These are phyloP conservation scores for Croton setiger DNA, from an alignment of 441 rosid species.

Conservation along the genomic window DNA sequence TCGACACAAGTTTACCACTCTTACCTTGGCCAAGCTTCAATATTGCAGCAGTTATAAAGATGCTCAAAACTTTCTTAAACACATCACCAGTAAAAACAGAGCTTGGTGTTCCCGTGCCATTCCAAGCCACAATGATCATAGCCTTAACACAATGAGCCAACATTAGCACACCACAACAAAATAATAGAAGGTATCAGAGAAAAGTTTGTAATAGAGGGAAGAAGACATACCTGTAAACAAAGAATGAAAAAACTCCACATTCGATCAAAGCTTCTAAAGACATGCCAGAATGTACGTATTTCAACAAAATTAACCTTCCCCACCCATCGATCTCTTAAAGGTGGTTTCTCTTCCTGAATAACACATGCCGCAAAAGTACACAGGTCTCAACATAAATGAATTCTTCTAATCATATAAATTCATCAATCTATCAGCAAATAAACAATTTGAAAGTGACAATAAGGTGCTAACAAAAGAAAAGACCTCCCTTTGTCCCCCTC, in stretches of 20 bases:
- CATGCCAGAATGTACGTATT: constrained; percentile 94
- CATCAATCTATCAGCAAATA: not conserved
- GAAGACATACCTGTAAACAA: constrained; percentile 67
- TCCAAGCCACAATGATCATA: constrained; percentile 97
- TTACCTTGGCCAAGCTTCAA: constrained; percentile 97
- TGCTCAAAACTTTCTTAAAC: constrained; percentile 78
- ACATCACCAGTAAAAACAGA: constrained; percentile 51
- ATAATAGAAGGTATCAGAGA: constrained; percentile 16
- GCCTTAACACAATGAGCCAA: constrained; percentile 45
- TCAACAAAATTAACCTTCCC: constrained; percentile 99
- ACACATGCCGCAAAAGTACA: constrained; percentile 7
- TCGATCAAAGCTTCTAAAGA: constrained; percentile 97
- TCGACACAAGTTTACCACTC: constrained; percentile 6
- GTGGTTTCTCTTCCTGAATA: constrained; percentile 70
- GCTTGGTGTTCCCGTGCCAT: constrained; percentile 58
- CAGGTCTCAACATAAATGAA: not conserved
- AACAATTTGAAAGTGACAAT: not conserved
- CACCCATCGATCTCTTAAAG: constrained; percentile 66
- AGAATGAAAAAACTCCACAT: constrained; percentile 98
- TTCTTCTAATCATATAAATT: not conserved
- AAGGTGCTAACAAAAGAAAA: not conserved
- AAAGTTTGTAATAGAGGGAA: not conserved
- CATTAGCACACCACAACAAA: constrained; percentile 26
- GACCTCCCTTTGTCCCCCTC: not conserved
- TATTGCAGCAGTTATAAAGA: constrained; percentile 95